A percentile compares a stretch with the other conserved stretches of the same genome.
These are phyloP conservation scores for Coemansia sp. DNA, from an alignment of 192 early-diverging fungal genomes.

Conservation along the genomic window DNA sequence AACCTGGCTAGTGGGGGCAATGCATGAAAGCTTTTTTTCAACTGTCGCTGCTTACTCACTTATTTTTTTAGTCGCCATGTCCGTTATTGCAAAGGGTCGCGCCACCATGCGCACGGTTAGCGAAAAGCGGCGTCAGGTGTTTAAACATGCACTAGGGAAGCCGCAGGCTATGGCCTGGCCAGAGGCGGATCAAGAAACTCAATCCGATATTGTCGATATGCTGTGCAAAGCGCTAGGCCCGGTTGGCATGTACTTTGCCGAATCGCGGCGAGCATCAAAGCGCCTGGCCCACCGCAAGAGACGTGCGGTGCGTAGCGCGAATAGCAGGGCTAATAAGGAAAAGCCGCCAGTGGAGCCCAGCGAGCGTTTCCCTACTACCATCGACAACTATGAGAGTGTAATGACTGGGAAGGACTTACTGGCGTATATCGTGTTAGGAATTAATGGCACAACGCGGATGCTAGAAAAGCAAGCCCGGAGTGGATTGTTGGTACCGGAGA, in stretches of 20 bases:
- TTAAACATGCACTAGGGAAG: conserved; percentile 47
- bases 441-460: conserved; percentile 41
- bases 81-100: conserved; percentile 9
- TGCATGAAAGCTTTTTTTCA: too few relatives aligned
- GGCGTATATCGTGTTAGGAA: conserved; percentile 31
- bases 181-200: conserved; percentile 2
- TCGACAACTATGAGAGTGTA: background rate
- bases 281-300: conserved; percentile 6
- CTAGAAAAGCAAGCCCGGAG: conserved; percentile 34
- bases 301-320: conserved; percentile 12
- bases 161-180: conserved; percentile 44
- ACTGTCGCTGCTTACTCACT: background rate
- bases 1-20: background rate
- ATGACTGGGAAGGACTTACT: conserved; percentile 12
- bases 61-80: conserved; percentile 5
- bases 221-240: conserved; percentile 34
- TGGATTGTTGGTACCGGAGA: background rate
- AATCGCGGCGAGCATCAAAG: conserved; percentile 26
- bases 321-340: background rate
- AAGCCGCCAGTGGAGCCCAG: background rate
- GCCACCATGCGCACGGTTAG: conserved; percentile 21
- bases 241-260: conserved; percentile 25
- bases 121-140: conserved; percentile 31
- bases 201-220: conserved; percentile 15
- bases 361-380: background rate